These are phyloP conservation scores for Sophora flavescens DNA, from an alignment of 306 rosid genomes.

Conservation along the genomic window DNA sequence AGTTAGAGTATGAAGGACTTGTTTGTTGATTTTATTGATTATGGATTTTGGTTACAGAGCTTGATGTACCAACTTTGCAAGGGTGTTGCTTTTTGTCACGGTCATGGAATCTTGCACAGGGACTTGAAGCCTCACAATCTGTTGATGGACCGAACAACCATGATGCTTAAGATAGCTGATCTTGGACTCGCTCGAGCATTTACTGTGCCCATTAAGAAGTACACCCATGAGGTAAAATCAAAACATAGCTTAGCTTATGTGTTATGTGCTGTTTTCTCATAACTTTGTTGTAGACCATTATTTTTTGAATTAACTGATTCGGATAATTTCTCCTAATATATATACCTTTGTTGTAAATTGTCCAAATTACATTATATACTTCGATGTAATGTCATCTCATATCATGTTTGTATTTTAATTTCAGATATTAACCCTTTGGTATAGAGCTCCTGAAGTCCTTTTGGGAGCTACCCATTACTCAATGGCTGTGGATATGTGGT, in stretches of 20 bases:
- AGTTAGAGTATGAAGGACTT: background rate
- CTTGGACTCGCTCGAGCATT: conserved; percentile 95
- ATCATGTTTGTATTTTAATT: background rate
- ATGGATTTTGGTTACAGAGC: conserved; percentile 51
- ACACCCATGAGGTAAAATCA: conserved; percentile 84
- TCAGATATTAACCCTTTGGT: conserved; percentile 92
- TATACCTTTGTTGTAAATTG: too few relatives aligned
- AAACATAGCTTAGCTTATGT: background rate
- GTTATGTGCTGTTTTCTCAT: background rate
- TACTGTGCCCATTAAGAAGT: conserved; percentile 92
- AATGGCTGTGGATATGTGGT: conserved; percentile 95
- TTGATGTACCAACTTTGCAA: conserved; percentile 96
- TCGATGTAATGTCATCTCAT: background rate
- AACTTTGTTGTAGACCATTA: background rate
- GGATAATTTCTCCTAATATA: too few relatives aligned
- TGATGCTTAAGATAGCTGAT: conserved; percentile 91
- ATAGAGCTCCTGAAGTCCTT: conserved; percentile 98
- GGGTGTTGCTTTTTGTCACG: conserved; percentile 98
- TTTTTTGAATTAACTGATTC: too few relatives aligned
- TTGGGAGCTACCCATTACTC: conserved; percentile 97
- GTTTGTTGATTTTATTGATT: background rate
- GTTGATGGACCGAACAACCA: conserved; percentile 83
- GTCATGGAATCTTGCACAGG: conserved; percentile 96
- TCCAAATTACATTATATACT: too few relatives aligned
- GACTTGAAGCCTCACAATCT: conserved; percentile 98